A percentile compares a stretch with the other conserved stretches of the same genome.
Evolutionary conservation across 768 basidiomycete genomes (phyloP).

Genomic region (Mycena pura): DNA sequence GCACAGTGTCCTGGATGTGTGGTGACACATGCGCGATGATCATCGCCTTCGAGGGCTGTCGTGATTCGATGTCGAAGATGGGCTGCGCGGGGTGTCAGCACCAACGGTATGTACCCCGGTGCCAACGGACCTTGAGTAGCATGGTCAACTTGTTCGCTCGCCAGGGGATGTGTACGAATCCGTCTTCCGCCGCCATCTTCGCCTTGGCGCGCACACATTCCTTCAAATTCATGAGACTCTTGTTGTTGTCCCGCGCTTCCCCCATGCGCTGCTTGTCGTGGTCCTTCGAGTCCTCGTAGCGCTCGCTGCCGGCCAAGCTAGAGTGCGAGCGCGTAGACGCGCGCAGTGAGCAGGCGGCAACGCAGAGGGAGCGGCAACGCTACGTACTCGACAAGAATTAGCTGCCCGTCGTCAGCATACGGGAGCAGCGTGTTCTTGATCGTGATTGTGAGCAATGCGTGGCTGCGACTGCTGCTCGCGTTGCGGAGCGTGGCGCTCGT

Average conservation of each 20-base stretch:
- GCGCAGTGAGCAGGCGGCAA: background rate
- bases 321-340: no score
- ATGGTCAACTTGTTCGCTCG: constrained; percentile 42
- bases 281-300: constrained; percentile 43
- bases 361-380: no score
- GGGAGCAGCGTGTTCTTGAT: constrained; percentile 42
- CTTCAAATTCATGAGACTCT: constrained; percentile 43
- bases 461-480: constrained; percentile 40
- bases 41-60: constrained; percentile 36
- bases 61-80: constrained; percentile 43
- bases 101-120: background rate
- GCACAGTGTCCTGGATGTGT: constrained; percentile 41
- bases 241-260: constrained; percentile 43
- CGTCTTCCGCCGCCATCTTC: constrained; percentile 41
- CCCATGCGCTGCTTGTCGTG: constrained; percentile 44
- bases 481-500: constrained; percentile 39
- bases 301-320: constrained; percentile 44
- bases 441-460: constrained; percentile 41
- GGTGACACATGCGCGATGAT: constrained; percentile 46
- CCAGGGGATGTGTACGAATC: constrained; percentile 46
- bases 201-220: constrained; percentile 46
- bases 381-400: constrained; percentile 44
- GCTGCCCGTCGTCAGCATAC: constrained; percentile 41
- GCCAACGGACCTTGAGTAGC: constrained; percentile 37
- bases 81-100: constrained; percentile 27